These are phyloP conservation scores for Pythium sukuiense DNA, from an alignment of 352 stramenopile species.

Conservation along the genomic window DNA sequence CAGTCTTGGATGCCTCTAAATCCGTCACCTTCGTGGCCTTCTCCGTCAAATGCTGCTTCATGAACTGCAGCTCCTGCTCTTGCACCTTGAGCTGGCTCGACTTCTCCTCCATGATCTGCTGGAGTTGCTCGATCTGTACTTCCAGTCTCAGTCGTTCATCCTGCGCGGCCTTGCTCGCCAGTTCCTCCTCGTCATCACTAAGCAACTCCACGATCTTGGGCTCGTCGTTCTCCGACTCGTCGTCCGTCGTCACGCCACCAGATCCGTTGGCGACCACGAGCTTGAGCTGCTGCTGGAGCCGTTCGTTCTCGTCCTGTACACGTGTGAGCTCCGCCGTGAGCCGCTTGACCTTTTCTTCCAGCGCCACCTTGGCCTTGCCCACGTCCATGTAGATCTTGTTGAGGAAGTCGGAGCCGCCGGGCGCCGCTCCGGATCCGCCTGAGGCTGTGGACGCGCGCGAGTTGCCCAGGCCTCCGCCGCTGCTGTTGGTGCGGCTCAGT, in stretches of 20 bases:
- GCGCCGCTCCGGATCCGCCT: neutral
- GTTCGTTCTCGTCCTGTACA: conserved; percentile 52
- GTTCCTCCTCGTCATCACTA: conserved; percentile 24
- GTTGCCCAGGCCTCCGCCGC: conserved; percentile 5
- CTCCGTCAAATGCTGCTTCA: conserved; percentile 30
- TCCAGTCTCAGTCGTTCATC: conserved; percentile 32
- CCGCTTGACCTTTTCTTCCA: conserved; percentile 73
- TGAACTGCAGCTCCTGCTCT: conserved; percentile 33
- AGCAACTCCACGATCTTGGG: conserved; percentile 27
- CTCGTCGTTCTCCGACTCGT: conserved; percentile 12
- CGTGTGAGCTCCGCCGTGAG: conserved; percentile 45
- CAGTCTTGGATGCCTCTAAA: conserved; percentile 17
- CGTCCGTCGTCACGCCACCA: neutral
- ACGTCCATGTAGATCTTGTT: conserved; percentile 84
- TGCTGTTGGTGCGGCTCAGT: neutral
- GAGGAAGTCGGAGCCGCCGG: conserved; percentile 46
- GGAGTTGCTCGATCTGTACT: conserved; percentile 26
- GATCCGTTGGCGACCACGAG: conserved; percentile 6
- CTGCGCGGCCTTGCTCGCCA: conserved; percentile 10
- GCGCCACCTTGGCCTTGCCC: conserved; percentile 68
- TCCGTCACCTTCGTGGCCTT: conserved; percentile 18
- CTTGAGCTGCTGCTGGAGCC: conserved; percentile 41
- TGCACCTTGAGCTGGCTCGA: conserved; percentile 24
- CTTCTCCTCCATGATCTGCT: conserved; percentile 25
- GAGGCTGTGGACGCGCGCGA: conserved; percentile 7